phyloP scores from a whole-genome alignment of 306 rosid genomes.

The Glycine soja region DNA sequence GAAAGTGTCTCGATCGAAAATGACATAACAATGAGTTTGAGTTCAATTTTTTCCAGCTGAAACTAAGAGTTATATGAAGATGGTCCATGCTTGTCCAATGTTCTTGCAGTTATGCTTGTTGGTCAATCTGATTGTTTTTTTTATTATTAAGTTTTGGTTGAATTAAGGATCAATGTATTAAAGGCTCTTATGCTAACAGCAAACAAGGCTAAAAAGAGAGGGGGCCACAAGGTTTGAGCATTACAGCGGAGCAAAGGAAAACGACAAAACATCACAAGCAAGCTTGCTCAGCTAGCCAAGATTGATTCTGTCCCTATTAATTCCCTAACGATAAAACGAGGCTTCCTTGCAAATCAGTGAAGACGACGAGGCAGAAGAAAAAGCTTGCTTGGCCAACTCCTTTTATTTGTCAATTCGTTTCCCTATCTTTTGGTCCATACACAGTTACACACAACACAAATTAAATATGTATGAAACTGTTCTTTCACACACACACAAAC shows the following conservation, averaged over 20 bases:
- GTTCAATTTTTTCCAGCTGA: not conserved
- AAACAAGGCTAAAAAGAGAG: slow-evolving; percentile 8
- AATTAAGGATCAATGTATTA: too few species aligned
- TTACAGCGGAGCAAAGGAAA: too few species aligned
- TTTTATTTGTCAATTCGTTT: not conserved
- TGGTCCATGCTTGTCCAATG: not conserved
- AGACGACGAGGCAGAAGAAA: not conserved
- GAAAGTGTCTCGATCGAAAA: slow-evolving; percentile 24
- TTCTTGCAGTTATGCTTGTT: not conserved
- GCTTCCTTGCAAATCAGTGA: not conserved
- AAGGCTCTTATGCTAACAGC: not conserved
- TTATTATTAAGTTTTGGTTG: too few species aligned
- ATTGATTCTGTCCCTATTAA: too few species aligned
- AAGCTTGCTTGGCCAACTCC: not conserved
- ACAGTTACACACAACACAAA: not conserved
- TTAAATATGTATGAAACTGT: not conserved
- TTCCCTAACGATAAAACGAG: too few species aligned
- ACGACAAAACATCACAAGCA: too few species aligned
- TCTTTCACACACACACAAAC: not conserved
- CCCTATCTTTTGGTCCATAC: slow-evolving; percentile 1
- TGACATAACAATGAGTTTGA: not conserved
- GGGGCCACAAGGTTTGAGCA: not conserved
- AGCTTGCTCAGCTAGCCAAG: too few species aligned
- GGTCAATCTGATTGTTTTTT: too few species aligned
- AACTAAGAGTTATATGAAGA: not conserved